These are phyloP conservation scores for Cajanus cajan DNA, from an alignment of 306 rosid genomes.

Conservation along the genomic window DNA sequence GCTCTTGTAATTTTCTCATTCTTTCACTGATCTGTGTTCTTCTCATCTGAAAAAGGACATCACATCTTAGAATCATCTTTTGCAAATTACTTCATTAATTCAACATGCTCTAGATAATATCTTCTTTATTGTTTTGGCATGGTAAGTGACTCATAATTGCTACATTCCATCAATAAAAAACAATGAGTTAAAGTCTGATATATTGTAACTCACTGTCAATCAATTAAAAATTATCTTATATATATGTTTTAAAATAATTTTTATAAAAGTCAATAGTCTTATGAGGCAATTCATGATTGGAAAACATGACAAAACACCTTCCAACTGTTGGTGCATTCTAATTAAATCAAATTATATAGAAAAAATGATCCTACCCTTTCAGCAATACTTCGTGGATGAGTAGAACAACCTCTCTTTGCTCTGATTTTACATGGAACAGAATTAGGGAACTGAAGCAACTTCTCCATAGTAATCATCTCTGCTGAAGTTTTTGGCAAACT, in stretches of 20 bases:
- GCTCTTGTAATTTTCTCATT: conserved; percentile 92
- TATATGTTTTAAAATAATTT: background rate
- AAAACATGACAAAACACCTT: background rate
- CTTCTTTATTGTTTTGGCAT: background rate
- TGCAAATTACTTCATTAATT: background rate
- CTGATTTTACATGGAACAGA: conserved; percentile 92
- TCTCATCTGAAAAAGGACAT: conserved; percentile 54
- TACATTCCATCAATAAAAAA: background rate
- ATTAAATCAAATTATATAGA: background rate
- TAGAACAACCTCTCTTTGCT: conserved; percentile 96
- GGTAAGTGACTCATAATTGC: background rate
- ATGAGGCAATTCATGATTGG: background rate
- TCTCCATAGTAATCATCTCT: conserved; percentile 61
- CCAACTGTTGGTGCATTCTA: background rate
- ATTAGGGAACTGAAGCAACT: conserved; percentile 75
- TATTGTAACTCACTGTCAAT: background rate
- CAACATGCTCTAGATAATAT: background rate
- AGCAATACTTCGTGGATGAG: conserved; percentile 98
- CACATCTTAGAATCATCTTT: background rate
- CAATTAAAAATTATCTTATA: background rate
- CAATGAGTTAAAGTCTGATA: background rate
- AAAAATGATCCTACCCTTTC: conserved; percentile 61
- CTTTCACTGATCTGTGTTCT: conserved; percentile 95
- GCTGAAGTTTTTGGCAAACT: conserved; percentile 75
- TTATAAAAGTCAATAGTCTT: background rate